Conservation (phyloP, 106 monocot genomes). For the Dendrobium catenatum region DNA sequence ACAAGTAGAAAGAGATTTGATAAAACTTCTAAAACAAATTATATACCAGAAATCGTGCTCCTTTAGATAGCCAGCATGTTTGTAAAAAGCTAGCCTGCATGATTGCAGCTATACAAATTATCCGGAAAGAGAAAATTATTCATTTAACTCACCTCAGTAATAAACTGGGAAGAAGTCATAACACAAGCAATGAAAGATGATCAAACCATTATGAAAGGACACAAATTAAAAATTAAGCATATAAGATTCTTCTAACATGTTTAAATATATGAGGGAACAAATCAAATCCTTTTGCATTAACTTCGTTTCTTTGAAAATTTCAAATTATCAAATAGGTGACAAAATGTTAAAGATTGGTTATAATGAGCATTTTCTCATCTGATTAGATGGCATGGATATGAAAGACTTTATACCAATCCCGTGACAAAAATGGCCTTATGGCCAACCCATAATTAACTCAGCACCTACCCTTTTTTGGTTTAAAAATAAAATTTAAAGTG, state of each 20-base stretch:
- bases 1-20: conserved; percentile 9
- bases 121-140: too few species aligned
- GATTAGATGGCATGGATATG: too few species aligned
- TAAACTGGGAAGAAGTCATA: too few species aligned
- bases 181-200: not conserved
- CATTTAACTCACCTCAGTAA: too few species aligned
- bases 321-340: not conserved
- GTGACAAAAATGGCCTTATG: too few species aligned
- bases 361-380: too few species aligned
- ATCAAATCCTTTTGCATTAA: not conserved
- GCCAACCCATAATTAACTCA: too few species aligned
- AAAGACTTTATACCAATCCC: too few species aligned
- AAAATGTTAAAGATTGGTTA: not conserved
- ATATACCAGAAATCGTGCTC: not conserved
- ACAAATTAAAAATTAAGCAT: not conserved
- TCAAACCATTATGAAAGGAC: not conserved
- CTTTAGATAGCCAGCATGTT: not conserved
- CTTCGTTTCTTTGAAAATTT: not conserved
- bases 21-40: not conserved
- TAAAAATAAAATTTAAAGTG: too few species aligned
- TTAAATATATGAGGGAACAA: not conserved
- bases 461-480: too few species aligned
- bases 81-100: not conserved
- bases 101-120: not conserved
- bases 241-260: not conserved